Evolutionary conservation across 805 yeast genomes (phyloP).

Genomic region (Torulaspora microellipsoides): DNA sequence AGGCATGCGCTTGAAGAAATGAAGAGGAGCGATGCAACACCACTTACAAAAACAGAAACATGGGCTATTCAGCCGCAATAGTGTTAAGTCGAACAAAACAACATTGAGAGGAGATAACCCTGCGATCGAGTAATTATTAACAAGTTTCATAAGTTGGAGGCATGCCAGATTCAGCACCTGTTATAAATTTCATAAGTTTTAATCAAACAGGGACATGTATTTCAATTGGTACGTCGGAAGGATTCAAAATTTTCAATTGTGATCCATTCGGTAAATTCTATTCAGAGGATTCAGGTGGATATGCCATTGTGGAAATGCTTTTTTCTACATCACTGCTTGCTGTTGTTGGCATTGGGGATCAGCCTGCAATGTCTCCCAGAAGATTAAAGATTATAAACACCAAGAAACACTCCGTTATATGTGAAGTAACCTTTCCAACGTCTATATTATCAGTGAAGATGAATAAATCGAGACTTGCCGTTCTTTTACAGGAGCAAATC

Average conservation of each 20-base stretch:
- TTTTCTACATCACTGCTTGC: slow-evolving; percentile 68
- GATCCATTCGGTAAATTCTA: slow-evolving; percentile 59
- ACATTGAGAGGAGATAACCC: no score
- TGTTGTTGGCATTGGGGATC: slow-evolving; percentile 69
- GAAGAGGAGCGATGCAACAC: no score
- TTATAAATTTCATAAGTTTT: slow-evolving; percentile 53
- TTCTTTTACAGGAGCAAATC: slow-evolving; percentile 58
- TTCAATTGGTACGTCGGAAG: slow-evolving; percentile 59
- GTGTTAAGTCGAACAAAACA: no score
- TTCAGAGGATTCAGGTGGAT: slow-evolving; percentile 47
- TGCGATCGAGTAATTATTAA: no score
- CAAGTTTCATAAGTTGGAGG: neutral
- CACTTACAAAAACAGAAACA: no score
- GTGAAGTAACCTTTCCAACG: slow-evolving; percentile 69
- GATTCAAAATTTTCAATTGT: slow-evolving; percentile 66
- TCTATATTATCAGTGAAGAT: slow-evolving; percentile 56
- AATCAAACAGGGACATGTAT: slow-evolving; percentile 73
- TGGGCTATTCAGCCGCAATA: no score
- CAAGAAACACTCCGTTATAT: slow-evolving; percentile 53
- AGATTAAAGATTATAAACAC: slow-evolving; percentile 80
- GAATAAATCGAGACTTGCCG: slow-evolving; percentile 61
- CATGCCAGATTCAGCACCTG: slow-evolving; percentile 16
- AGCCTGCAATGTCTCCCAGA: slow-evolving; percentile 67
- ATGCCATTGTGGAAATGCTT: slow-evolving; percentile 72
- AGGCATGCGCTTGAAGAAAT: no score